Conservation (phyloP, 1,284 basidiomycete species). For the Macrocystidia cucumis region DNA sequence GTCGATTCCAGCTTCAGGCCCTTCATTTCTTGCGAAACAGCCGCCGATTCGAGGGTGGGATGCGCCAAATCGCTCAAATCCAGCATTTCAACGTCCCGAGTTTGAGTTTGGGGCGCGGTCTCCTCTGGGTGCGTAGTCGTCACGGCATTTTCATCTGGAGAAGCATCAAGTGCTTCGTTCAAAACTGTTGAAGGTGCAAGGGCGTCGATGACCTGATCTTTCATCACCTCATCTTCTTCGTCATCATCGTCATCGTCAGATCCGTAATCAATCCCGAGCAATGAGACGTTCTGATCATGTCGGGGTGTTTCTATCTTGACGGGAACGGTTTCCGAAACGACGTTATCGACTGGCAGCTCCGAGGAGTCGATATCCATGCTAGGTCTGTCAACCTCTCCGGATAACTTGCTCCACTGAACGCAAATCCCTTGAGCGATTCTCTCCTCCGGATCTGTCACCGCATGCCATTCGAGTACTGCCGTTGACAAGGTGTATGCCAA, state of each 20-base stretch:
- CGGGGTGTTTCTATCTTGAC: conserved; percentile 10
- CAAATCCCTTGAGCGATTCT: conserved; percentile 64
- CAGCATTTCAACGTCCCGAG: conserved; percentile 14
- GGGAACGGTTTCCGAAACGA: conserved; percentile 5
- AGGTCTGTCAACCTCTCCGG: too few species aligned
- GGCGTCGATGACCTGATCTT: conserved; percentile 47
- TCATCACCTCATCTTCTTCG: conserved; percentile 48
- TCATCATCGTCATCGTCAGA: conserved; percentile 62
- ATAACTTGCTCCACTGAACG: conserved; percentile 65
- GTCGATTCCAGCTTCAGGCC: conserved; percentile 30
- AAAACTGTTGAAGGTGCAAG: conserved; percentile 42
- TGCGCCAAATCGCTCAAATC: too few species aligned
- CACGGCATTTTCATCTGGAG: conserved; percentile 17
- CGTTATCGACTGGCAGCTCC: conserved; percentile 21
- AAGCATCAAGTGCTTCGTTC: conserved; percentile 42
- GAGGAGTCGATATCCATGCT: conserved; percentile 19
- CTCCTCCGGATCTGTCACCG: conserved; percentile 56
- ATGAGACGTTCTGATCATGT: conserved; percentile 13
- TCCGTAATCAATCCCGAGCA: conserved; percentile 38
- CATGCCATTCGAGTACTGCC: conserved; percentile 85
- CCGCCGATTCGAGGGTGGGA: too few species aligned
- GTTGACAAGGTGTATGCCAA: conserved; percentile 83
- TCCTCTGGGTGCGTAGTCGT: conserved; percentile 8
- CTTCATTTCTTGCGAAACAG: too few species aligned
- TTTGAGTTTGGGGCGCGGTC: conserved; percentile 8